phyloP scores from a whole-genome alignment of 148 eudicot species.

The Agrostemma githago region DNA sequence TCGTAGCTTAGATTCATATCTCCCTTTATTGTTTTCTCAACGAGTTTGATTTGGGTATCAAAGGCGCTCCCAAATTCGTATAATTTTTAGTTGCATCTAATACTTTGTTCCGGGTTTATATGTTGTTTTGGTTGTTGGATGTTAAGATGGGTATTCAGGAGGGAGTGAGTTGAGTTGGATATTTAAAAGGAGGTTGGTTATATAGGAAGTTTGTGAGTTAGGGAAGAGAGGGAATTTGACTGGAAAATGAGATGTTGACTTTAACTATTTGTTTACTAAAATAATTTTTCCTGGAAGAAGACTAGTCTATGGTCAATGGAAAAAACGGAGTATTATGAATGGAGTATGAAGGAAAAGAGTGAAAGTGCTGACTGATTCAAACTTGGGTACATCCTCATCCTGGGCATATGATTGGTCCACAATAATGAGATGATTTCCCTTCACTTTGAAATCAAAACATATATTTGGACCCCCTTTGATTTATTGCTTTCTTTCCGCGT shows the following conservation, averaged over 20 bases:
- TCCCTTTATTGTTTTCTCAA: neutral
- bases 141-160: no score
- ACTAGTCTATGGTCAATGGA: constrained; percentile 51
- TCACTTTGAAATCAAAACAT: neutral
- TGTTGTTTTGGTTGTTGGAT: neutral
- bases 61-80: neutral
- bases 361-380: constrained; percentile 55
- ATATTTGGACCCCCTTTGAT: constrained; percentile 15
- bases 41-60: neutral
- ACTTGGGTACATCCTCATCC: neutral
- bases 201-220: constrained; percentile 19
- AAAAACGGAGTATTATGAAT: constrained; percentile 5
- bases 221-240: constrained; percentile 43
- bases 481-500: constrained; percentile 20
- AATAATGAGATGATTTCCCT: constrained; percentile 22
- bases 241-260: constrained; percentile 42
- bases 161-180: neutral
- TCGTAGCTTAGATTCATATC: constrained; percentile 37
- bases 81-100: neutral
- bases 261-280: neutral
- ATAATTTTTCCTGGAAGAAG: constrained; percentile 22
- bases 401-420: constrained; percentile 24
- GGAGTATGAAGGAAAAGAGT: neutral
- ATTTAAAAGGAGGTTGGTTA: constrained; percentile 14
- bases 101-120: neutral